Conservation (phyloP, 164 flowering plant species). For the Euptelea pleiosperma region DNA sequence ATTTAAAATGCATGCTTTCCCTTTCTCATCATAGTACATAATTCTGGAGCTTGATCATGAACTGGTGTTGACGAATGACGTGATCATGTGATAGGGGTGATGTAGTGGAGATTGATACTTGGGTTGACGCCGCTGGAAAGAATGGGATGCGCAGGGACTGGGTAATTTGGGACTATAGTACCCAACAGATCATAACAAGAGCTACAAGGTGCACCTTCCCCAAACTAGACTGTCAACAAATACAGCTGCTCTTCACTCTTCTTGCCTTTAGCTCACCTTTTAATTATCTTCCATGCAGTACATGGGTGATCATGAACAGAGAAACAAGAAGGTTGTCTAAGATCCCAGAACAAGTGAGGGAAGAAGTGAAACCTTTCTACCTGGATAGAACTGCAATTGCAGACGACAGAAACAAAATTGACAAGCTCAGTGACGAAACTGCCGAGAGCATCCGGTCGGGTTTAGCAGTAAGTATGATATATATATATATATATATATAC, state of each 20-base stretch:
- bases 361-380: constrained; percentile 55
- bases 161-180: constrained; percentile 57
- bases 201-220: constrained; percentile 59
- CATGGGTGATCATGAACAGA: constrained; percentile 76
- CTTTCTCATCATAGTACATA: too few relatives aligned
- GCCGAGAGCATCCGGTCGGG: constrained; percentile 44
- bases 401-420: constrained; percentile 33
- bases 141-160: constrained; percentile 88
- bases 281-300: constrained; percentile 36
- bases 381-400: constrained; percentile 32
- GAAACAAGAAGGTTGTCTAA: constrained; percentile 61
- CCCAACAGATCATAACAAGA: constrained; percentile 57
- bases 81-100: constrained; percentile 65
- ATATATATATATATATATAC: too few relatives aligned
- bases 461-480: constrained; percentile 47
- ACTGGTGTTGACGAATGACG: neutral
- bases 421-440: constrained; percentile 49
- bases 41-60: neutral
- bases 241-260: neutral
- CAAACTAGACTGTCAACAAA: neutral
- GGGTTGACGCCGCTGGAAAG: constrained; percentile 81
- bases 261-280: neutral
- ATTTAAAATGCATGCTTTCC: neutral
- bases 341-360: constrained; percentile 61
- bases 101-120: constrained; percentile 75